Evolutionary conservation across 139 green algal genomes (phyloP).

Genomic region (Mesostigma viride): DNA sequence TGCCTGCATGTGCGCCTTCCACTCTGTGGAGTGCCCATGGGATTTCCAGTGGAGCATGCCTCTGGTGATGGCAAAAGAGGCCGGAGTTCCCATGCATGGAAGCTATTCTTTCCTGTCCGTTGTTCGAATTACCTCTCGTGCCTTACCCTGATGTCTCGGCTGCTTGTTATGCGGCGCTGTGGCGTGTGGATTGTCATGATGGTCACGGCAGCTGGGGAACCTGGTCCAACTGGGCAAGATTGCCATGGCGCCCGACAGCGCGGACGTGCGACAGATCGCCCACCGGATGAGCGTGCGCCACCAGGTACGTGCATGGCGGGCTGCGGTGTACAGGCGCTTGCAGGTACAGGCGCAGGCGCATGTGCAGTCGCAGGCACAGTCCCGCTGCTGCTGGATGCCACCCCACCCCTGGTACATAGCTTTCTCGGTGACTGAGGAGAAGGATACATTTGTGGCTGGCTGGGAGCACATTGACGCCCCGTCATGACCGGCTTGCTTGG

Average conservation of each 20-base stretch:
- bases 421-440: too few species aligned
- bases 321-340: too few species aligned
- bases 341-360: too few species aligned
- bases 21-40: neutral
- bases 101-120: neutral
- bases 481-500: too few species aligned
- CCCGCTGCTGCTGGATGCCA: too few species aligned
- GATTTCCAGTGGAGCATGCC: neutral
- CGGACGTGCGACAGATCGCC: constrained; percentile 15
- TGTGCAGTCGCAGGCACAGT: too few species aligned
- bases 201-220: constrained; percentile 13
- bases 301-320: too few species aligned
- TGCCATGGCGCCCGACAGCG: constrained; percentile 17
- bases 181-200: neutral
- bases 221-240: constrained; percentile 19
- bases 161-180: neutral
- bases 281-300: constrained; percentile 18
- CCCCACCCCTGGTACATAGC: too few species aligned
- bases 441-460: too few species aligned
- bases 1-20: neutral
- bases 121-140: neutral
- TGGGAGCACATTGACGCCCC: too few species aligned
- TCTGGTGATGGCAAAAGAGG: neutral
- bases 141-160: neutral
- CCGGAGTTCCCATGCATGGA: neutral